Percentiles rank a stretch among this genome's conserved stretches.
Evolutionary conservation across 2,329 filamentous ascomycete genomes (phyloP).

Genomic region (Claviceps sp.): DNA sequence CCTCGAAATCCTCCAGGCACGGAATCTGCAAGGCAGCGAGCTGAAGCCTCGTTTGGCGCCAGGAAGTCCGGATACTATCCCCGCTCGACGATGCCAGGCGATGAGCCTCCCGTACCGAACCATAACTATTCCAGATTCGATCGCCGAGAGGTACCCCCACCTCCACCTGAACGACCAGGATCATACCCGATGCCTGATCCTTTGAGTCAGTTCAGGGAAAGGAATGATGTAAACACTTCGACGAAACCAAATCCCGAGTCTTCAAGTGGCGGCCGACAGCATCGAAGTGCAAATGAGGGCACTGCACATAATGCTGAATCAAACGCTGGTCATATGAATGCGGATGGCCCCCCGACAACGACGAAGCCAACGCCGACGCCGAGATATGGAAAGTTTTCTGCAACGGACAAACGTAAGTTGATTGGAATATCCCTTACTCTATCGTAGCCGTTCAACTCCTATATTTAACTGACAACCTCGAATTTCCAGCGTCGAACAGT

Average conservation of each 20-base stretch:
- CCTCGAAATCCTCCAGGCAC: slow-evolving; percentile 33
- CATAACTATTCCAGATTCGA: slow-evolving; percentile 32
- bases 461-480: not conserved
- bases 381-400: not conserved
- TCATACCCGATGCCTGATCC: slow-evolving; percentile 28
- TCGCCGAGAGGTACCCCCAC: slow-evolving; percentile 8
- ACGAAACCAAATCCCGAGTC: slow-evolving; percentile 9
- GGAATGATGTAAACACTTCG: slow-evolving; percentile 20
- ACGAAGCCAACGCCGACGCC: not conserved
- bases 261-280: not conserved
- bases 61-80: slow-evolving; percentile 37
- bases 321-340: not conserved
- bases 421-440: not conserved
- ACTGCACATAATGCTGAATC: not conserved
- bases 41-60: slow-evolving; percentile 40
- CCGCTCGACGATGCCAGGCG: slow-evolving; percentile 31
- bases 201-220: slow-evolving; percentile 30
- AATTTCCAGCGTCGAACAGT: slow-evolving; percentile 2
- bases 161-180: slow-evolving; percentile 6
- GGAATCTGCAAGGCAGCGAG: slow-evolving; percentile 38
- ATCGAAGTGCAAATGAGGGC: not conserved
- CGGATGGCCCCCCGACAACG: not conserved
- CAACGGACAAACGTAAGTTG: not conserved
- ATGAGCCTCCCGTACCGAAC: slow-evolving; percentile 36
- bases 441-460: not conserved